Evolutionary conservation across 495 filamentous ascomycete genomes (phyloP), one percentile per base, ranked within the genome.

Genomic region (Chlorociboria aeruginascens): DNA sequence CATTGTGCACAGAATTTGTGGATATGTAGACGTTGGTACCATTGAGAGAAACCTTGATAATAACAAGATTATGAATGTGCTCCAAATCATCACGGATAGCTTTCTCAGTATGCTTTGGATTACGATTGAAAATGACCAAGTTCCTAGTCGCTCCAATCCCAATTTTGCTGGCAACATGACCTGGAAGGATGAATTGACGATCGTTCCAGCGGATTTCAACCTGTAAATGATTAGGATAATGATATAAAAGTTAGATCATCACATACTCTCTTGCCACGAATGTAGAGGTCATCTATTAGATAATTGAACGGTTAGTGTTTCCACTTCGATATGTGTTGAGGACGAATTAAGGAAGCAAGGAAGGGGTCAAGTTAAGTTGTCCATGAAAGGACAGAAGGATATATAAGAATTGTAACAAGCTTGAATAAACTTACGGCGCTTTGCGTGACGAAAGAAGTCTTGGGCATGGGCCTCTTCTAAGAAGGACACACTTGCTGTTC

Each of bases 1-100:
- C 82, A 51, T 82, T 82, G 61, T 84, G 76, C 6, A 94, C 74
- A 1, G 85, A 88, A 60, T 90, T 93, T 8, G 81, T 80, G 42
- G 77, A 78, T 43, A 92, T 73, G 61, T 76, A 73, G 34, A 73
- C 80, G 58, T 77, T 76, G 32, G 62, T 55, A 20, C 69, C 71
- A 14, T 67, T 58, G 60, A 83, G 81, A 32, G 66, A 66, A 16
- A 90, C 66, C 47, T 75, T 75, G 59, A 89, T 72, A 11, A 94
- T 70, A 29, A 82, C 69, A 8, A 90, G 67, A 54, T 86, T 85
- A 61, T 89, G 77, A 52, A 93, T 89, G 57, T 92, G 87, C 12
- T 90, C 82, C 36, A 90, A 64, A 54, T 94, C 82, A 6, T 82
- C 75, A 2, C 83, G 77, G 38, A 94, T 76, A 4, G 67, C 57